Evolutionary conservation across 116 monocot species (phyloP), one percentile per base, ranked within the genome.

Genomic region (Cymodocea nodosa): DNA sequence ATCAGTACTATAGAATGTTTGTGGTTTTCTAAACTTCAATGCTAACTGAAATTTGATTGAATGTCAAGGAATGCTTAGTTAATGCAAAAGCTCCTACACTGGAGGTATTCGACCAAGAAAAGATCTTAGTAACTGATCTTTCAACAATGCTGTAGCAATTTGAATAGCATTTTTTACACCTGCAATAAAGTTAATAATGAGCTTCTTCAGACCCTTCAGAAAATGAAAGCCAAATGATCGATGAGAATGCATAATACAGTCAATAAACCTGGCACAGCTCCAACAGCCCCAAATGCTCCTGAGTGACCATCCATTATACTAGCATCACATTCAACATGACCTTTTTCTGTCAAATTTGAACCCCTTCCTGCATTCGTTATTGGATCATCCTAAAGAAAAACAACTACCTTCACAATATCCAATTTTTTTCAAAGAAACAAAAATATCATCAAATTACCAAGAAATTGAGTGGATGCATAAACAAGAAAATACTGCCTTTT

Each of bases 291-390:
- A 79, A 83, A 97, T 40, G 83, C 69, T 52, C 85, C 85, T 73
- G 95, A 85, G 58, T 15, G 63, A 60, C 95, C 95, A 85, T 97
- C 95, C 85, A 97, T 97, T 52, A 97, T 85, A 62, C 95, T 87
- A 50, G 95, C 95, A 85, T 97, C 91, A 74, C 97, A 97, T 78
- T 97, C 91, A 63, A 97, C 97, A 84, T 82, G 81, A 17, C 97
- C 97, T 11, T 30, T 68, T 76, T 97, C 91, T 13, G 97, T 97
- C 68, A 97, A 73, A 76, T 91, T 97, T 64, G 95, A 95, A 65
- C 95, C 95, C 59, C 87, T 73, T 49, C 91, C 91, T 74, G 91
- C 85, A 87, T 97, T 97, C 75, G 95, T 97, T 68, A 85, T 73
- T 22, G 95, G 95, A 79, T 97, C 95, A 90, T 97, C 95, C 95